These are phyloP conservation scores for Penicillium crustosum DNA, from an alignment of 2,329 filamentous ascomycete genomes.

Conservation along the genomic window DNA sequence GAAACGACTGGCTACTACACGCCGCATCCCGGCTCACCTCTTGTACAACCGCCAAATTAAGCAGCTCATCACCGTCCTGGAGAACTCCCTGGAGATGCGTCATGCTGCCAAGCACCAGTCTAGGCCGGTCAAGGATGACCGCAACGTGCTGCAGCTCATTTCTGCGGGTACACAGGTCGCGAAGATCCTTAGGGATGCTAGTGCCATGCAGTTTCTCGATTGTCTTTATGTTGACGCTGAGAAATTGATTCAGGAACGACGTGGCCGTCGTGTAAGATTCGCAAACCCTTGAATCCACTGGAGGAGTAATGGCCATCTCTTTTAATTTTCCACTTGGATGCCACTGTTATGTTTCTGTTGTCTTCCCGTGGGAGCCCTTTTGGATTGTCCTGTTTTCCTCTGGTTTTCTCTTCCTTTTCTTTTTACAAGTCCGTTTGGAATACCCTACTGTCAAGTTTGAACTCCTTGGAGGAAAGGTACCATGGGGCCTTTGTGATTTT, in stretches of 20 bases:
- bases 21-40: slow-evolving; percentile 78
- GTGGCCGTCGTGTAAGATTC: slow-evolving; percentile 39
- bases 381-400: slow-evolving; percentile 3
- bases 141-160: slow-evolving; percentile 83
- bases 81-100: slow-evolving; percentile 85
- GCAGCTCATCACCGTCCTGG: slow-evolving; percentile 82
- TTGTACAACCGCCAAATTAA: slow-evolving; percentile 90
- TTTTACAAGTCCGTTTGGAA: slow-evolving; percentile 3
- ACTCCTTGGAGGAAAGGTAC: slow-evolving; percentile 1
- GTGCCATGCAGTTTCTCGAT: slow-evolving; percentile 80
- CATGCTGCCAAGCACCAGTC: slow-evolving; percentile 82
- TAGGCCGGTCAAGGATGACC: slow-evolving; percentile 80
- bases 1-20: slow-evolving; percentile 81
- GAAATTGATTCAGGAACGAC: slow-evolving; percentile 70
- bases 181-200: slow-evolving; percentile 80
- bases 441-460: neutral
- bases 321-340: slow-evolving; percentile 3
- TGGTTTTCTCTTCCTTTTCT: neutral
- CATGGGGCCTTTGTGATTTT: neutral
- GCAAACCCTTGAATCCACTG: slow-evolving; percentile 27
- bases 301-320: slow-evolving; percentile 10
- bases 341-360: neutral
- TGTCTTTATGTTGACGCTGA: slow-evolving; percentile 80
- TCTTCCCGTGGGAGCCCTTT: slow-evolving; percentile 3
- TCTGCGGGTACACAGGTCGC: slow-evolving; percentile 84